These are phyloP conservation scores for Nyctanthes arbortristis DNA, from an alignment of 257 asterid species.

Conservation along the genomic window DNA sequence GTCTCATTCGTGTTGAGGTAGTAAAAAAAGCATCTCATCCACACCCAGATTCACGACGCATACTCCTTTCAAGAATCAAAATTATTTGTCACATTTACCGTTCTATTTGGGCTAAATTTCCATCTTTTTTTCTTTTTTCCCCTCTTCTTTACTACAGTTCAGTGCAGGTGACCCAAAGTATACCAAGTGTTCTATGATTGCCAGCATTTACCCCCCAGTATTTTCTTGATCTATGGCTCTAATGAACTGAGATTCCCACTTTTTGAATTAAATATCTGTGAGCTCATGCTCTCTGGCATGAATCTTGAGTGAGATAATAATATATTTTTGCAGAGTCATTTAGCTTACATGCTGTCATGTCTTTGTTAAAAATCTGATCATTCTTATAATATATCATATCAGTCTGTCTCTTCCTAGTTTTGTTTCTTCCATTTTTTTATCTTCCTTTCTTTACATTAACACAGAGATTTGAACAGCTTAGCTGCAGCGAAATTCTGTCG, in stretches of 20 bases:
- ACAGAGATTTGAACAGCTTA: background rate
- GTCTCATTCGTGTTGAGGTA: background rate
- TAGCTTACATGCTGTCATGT: conserved; percentile 16
- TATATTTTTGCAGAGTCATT: conserved; percentile 5
- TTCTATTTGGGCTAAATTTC: no score
- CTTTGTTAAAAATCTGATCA: background rate
- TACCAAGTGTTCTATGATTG: background rate
- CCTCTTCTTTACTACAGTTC: no score
- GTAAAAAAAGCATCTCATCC: background rate
- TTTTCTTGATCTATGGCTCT: conserved; percentile 4
- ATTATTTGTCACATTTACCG: background rate
- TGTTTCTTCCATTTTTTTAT: background rate
- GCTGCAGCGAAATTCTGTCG: background rate
- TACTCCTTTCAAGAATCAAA: background rate
- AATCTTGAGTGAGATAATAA: conserved; percentile 9
- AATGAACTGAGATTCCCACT: conserved; percentile 20
- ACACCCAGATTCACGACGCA: background rate
- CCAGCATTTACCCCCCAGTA: background rate
- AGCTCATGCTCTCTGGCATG: conserved; percentile 18
- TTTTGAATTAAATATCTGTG: background rate
- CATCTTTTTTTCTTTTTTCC: background rate
- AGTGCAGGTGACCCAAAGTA: background rate
- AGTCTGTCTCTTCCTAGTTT: background rate
- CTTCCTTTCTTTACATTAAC: background rate
- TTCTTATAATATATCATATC: background rate